These are phyloP conservation scores for Batkoa obscura DNA, from an alignment of 371 early-diverging fungal genomes.

Conservation along the genomic window DNA sequence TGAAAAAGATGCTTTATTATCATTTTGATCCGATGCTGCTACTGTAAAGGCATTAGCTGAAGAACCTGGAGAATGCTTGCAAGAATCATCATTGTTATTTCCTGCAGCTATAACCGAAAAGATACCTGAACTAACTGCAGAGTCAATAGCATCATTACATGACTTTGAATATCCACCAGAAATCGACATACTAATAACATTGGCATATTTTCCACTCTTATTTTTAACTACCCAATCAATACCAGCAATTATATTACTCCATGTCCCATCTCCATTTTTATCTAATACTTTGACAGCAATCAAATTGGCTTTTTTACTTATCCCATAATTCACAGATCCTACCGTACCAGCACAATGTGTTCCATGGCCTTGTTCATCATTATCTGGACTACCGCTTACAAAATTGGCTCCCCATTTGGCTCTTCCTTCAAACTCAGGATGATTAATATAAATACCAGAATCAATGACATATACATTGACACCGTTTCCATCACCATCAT, in stretches of 20 bases:
- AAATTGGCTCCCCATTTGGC: constrained; percentile 69
- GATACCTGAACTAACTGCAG: constrained; percentile 16
- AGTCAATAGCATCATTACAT: background rate
- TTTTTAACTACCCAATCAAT: constrained; percentile 40
- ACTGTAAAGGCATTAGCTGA: constrained; percentile 68
- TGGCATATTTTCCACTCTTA: background rate
- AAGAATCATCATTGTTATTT: constrained; percentile 52
- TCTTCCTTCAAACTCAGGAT: constrained; percentile 78
- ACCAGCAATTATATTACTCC: constrained; percentile 58
- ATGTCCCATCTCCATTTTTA: constrained; percentile 64
- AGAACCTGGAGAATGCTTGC: constrained; percentile 69
- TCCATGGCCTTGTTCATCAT: constrained; percentile 77
- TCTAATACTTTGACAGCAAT: constrained; percentile 91
- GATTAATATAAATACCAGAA: constrained; percentile 70
- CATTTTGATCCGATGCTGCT: constrained; percentile 58
- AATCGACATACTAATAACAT: background rate
- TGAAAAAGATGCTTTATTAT: constrained; percentile 49
- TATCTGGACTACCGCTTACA: constrained; percentile 46
- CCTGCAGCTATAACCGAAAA: constrained; percentile 38
- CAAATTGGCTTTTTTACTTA: constrained; percentile 76
- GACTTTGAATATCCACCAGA: background rate
- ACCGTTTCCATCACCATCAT: constrained; percentile 63
- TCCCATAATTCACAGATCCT: constrained; percentile 70
- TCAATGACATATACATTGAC: constrained; percentile 81
- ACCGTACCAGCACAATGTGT: constrained; percentile 95